Base-by-base conservation (phyloP, 108 stramenopile genomes). In the Cyclotella distinguenda region DNA sequence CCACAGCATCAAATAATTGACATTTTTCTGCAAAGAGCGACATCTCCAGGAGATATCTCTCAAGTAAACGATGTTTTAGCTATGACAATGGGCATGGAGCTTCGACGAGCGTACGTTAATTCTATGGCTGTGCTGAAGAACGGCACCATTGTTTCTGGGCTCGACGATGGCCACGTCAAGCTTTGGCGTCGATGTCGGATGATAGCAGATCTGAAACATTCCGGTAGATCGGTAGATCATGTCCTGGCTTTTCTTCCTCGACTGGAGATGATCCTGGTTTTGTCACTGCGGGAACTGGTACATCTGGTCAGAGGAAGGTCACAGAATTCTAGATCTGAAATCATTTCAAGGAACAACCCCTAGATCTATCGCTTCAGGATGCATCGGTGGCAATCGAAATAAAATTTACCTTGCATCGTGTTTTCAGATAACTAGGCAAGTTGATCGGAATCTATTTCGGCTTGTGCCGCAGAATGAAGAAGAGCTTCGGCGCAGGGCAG, bases 41-140 rank as follows among this genome's bases (percentile, higher is more conserved):
- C 51, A 32, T 15, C 12, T 12, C 5, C 27, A 27, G 15, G 16
- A 27, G 26, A 19, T 4, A 25, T 13, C 19, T 30, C 65, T 15
- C 26, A 56, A 31, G 25, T 83, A 10, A n/a, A 42, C 42, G 78
- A 65, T 35, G 27, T 45, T 11, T 33, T 79, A n/a, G 83, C 64
- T 42, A 81, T 84, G 83, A 81, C 77, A 36, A 40, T 84, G 77
- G 83, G 83, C 2, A 55, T 84, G 59, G 80, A 84, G 60, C 55
- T 84, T 1, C 72, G 77, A 18, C 50, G 80, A 45, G 77, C 78
- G 12, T 84, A 84, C 44, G 68, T 84, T 34, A 84, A 84, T 52
- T 77, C 77, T 18, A 49, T 84, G 10, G 83, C 77, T 21, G 78
- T 82, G 2, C 66, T 81, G 1, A 11, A 25, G 0, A 68, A 79